A percentile compares a stretch with the other conserved stretches of the same genome.
Conservation (phyloP, 805 yeast genomes). For the Candida wancherniae region DNA sequence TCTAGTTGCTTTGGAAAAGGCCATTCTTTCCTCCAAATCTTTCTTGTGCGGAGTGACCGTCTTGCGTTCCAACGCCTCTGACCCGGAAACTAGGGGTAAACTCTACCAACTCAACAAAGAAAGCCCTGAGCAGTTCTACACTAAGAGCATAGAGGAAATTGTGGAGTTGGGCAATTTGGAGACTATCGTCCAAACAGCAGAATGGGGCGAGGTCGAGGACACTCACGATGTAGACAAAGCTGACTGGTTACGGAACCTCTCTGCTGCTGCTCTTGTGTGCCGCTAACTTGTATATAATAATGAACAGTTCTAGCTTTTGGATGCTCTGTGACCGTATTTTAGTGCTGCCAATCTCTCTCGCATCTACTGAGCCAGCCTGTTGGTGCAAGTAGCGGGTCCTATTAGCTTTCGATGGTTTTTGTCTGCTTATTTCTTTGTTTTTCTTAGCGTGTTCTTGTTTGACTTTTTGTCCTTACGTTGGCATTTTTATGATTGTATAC, state of each 20-base stretch:
- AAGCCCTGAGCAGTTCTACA: constrained; percentile 27
- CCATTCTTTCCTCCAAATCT: constrained; percentile 82
- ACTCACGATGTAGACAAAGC: constrained; percentile 97
- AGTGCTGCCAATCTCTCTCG: no score
- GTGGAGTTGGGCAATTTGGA: constrained; percentile 79
- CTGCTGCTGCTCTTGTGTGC: constrained; percentile 60
- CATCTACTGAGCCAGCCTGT: no score
- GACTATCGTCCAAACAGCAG: constrained; percentile 73
- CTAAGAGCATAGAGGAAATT: constrained; percentile 58
- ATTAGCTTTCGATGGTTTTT: no score
- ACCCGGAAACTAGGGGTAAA: constrained; percentile 15
- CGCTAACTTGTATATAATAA: constrained; percentile 12
- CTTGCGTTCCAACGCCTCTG: constrained; percentile 43
- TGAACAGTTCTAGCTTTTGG: not conserved
- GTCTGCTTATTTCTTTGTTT: no score
- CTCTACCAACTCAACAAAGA: constrained; percentile 35
- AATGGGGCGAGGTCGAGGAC: constrained; percentile 99
- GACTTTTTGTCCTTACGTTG: no score
- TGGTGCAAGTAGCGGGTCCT: no score
- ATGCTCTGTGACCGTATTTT: not conserved
- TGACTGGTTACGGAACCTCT: constrained; percentile 76
- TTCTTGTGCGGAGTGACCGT: constrained; percentile 75
- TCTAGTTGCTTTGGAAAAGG: constrained; percentile 82
- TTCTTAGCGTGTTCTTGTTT: no score
- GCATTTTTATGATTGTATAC: no score